Percentiles rank a stretch among this genome's conserved stretches.
Conservation (phyloP, 257 asterid genomes). For the Ehretia macrophylla region DNA sequence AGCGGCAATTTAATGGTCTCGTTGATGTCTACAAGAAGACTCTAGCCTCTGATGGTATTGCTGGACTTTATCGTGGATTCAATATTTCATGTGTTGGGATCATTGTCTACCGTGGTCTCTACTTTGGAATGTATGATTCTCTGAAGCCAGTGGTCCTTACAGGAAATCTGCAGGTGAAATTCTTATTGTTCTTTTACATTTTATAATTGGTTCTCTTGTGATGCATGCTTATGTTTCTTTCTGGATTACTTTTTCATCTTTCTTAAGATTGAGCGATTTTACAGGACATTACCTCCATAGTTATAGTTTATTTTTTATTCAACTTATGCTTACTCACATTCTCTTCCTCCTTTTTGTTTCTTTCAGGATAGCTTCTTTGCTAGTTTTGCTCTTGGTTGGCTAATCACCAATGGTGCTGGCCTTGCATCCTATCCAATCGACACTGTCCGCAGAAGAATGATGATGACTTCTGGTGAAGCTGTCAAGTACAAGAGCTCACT, state of each 20-base stretch:
- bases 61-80: conserved; percentile 47
- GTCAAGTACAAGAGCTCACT: conserved; percentile 39
- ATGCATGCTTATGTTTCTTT: neutral
- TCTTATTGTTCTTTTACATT: neutral
- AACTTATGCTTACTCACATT: neutral
- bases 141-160: conserved; percentile 40
- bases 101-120: conserved; percentile 46
- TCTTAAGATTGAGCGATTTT: no score
- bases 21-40: conserved; percentile 44
- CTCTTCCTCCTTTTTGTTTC: neutral
- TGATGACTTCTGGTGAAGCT: conserved; percentile 52
- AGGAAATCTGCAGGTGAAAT: conserved; percentile 31
- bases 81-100: conserved; percentile 44
- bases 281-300: no score
- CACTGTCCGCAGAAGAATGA: conserved; percentile 45
- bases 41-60: conserved; percentile 35
- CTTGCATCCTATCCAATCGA: conserved; percentile 42
- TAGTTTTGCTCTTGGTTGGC: conserved; percentile 41
- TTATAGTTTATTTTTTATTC: no score
- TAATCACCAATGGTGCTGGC: conserved; percentile 42
- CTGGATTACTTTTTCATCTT: no score
- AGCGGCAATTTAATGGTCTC: conserved; percentile 39
- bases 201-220: neutral
- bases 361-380: conserved; percentile 40
- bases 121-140: conserved; percentile 44